A percentile compares a stretch with the other conserved stretches of the same genome.
These are phyloP conservation scores for Ilyonectria sp. DNA, from an alignment of 2,329 filamentous ascomycete genomes.

Conservation along the genomic window DNA sequence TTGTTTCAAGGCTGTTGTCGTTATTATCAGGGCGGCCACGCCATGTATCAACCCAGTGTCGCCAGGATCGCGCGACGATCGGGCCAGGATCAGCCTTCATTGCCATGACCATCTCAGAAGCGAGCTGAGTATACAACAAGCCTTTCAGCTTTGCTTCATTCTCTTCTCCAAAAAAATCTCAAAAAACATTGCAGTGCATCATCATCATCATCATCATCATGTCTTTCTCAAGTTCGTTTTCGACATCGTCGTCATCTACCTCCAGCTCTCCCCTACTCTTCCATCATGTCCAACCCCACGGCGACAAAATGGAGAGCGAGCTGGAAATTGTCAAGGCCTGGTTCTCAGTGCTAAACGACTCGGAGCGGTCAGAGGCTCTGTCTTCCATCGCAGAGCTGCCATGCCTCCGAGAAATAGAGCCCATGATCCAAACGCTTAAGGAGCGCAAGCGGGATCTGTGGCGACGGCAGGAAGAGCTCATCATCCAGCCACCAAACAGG, in stretches of 20 bases:
- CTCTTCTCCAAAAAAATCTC: constrained; percentile 11
- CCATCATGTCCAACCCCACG: constrained; percentile 30
- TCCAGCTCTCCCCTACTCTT: constrained; percentile 44
- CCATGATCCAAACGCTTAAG: constrained; percentile 46
- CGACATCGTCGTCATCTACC: constrained; percentile 31
- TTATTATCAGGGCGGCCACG: constrained; percentile 44
- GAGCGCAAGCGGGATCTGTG: constrained; percentile 46
- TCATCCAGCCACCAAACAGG: constrained; percentile 42
- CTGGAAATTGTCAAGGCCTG: constrained; percentile 45
- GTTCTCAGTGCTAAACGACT: constrained; percentile 45
- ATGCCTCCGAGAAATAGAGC: constrained; percentile 46
- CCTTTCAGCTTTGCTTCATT: constrained; percentile 13
- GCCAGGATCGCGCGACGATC: constrained; percentile 32
- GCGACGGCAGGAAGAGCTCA: constrained; percentile 44
- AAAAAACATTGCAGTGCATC: constrained; percentile 16
- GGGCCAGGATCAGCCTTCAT: constrained; percentile 29
- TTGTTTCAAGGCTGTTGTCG: constrained; percentile 39
- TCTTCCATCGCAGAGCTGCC: constrained; percentile 44
- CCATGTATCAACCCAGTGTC: constrained; percentile 43
- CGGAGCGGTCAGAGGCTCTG: constrained; percentile 40
- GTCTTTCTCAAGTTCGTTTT: constrained; percentile 41
- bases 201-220: constrained; percentile 17
- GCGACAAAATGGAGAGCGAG: constrained; percentile 38
- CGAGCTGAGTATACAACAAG: constrained; percentile 21
- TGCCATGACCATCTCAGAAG: constrained; percentile 30